A percentile compares a stretch with the other conserved stretches of the same genome.
These are phyloP conservation scores for Colletotrichum abscissum DNA, from an alignment of 2,329 filamentous ascomycete species.

Conservation along the genomic window DNA sequence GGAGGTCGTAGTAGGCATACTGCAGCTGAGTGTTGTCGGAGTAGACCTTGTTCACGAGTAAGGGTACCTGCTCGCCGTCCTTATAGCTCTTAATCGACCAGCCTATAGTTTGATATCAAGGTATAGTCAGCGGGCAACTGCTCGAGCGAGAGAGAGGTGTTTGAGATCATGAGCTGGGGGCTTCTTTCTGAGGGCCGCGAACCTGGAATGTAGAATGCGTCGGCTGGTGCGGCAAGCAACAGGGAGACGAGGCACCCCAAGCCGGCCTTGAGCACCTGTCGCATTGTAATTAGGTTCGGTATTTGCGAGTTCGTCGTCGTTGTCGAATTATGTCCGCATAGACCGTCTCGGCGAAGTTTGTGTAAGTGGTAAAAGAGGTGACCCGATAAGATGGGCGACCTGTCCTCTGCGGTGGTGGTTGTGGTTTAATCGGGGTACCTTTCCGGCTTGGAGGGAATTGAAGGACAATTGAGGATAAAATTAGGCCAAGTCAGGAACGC, in stretches of 20 bases:
- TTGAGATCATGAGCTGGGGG: background rate
- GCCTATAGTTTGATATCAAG: constrained; percentile 54
- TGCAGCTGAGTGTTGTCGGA: constrained; percentile 91
- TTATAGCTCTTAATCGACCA: constrained; percentile 86
- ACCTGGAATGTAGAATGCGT: constrained; percentile 91
- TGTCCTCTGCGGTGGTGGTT: background rate
- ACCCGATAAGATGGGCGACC: background rate
- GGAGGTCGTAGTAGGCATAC: constrained; percentile 89
- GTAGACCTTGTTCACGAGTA: constrained; percentile 94
- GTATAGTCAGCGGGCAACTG: constrained; percentile 25
- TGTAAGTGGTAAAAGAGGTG: background rate
- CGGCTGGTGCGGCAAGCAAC: constrained; percentile 51
- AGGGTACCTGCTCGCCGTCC: constrained; percentile 79
- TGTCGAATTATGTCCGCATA: background rate
- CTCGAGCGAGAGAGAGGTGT: background rate
- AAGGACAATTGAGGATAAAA: constrained; percentile 2
- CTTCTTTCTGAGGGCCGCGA: constrained; percentile 43
- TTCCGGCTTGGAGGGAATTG: constrained; percentile 11
- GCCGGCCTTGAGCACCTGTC: constrained; percentile 49
- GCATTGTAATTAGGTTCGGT: constrained; percentile 35
- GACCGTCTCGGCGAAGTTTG: background rate
- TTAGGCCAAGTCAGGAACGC: background rate
- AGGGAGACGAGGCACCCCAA: constrained; percentile 56
- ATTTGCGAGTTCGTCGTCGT: background rate
- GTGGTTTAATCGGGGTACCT: background rate